Evolutionary conservation across 306 rosid genomes (phyloP), one percentile per base, ranked within the genome.

Genomic region (Trichosanthes truncata): DNA sequence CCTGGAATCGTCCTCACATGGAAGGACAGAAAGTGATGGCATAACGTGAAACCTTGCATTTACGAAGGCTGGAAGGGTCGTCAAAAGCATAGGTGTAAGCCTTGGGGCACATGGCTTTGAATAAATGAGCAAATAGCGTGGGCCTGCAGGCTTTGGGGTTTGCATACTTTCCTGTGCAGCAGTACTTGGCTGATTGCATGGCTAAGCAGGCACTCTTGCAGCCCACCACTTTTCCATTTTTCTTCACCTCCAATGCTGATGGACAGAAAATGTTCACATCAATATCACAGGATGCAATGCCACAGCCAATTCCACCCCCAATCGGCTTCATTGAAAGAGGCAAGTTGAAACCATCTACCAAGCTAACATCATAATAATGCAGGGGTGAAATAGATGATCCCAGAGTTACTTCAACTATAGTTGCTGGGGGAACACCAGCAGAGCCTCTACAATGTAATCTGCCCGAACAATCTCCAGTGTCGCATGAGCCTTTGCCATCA

Each of bases 121-220:
- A 94, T 4, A 94, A 87, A 31, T 92, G 87, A 1, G 98, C 92
- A 84, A 88, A 94, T 35, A 94, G 87, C 3, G 97, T 94, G 6
- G 98, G 98, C 81, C 90, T 89, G 91, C 98, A 94, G 80, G 87
- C 84, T 25, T 88, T 88, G 0, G 95, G 98, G 75, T 91, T 91
- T 18, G 97, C 80, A 81, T 84, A 94, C 72, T 67, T 74, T 23
- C 98, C 98, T 3, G 98, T 94, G 86, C 98, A 94, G 80, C 98
- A 94, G 60, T 94, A 94, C 83, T 87, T 94, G 6, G 98, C 97
- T 6, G 97, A 88, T 85, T 89, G 97, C 96, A 92, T 92, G 36
- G 98, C 98, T 91, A 91, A 86, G 75, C 98, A 94, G 40, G 98
- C 98, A 83, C 98, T 94, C 80, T 94, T 94, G 21, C 98, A 94